Evolutionary conservation across 345 rosid species (phyloP), one percentile per base, ranked within the genome.

Genomic region (Dovyalis caffra): DNA sequence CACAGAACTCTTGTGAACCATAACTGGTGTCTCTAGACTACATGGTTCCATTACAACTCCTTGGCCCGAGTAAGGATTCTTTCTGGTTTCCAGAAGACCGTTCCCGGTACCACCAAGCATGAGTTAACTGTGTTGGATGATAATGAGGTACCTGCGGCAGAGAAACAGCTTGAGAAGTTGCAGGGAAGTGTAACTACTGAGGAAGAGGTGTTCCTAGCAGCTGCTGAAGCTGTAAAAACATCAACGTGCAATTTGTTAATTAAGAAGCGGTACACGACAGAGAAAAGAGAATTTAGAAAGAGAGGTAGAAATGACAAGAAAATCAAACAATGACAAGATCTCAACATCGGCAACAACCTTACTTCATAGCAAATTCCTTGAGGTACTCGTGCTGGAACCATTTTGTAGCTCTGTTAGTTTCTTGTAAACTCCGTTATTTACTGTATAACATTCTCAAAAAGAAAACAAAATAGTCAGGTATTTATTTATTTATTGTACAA

Each of bases 291-390:
- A 76, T 90, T 87, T 64, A 84, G 96, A 83, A 95, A 91, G 87
- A 91, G 90, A 83, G 87, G 86, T 37, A 87, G 98, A 83, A 95
- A 95, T 73, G 98, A 95, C 72, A 88, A 77, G 84, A 95, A 91
- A 81, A 69, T 51, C 37, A 53, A 88, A 68, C 77, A 77, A 26
- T 89, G 79, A 88, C 35, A 34, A 9, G 53, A 34, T 33, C 25
- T 45, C 11, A 25, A 21, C 26, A 1, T 43, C 2, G 31, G 67
- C 40, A 10, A 57, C 64, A 3, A 10, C 56, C 66, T 32, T 71
- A 10, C n/a, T 37, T 11, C 68, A 28, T 23, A 18, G 31, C 64
- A 57, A 16, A 68, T 68, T 51, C 61, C 40, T 66, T 25, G 31
- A 37, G 68, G 73, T 61, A n/a, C 56, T 9, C 6, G 6, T 28